These are phyloP conservation scores for Asclepias syriaca DNA, from an alignment of 257 asterid species.

Conservation along the genomic window DNA sequence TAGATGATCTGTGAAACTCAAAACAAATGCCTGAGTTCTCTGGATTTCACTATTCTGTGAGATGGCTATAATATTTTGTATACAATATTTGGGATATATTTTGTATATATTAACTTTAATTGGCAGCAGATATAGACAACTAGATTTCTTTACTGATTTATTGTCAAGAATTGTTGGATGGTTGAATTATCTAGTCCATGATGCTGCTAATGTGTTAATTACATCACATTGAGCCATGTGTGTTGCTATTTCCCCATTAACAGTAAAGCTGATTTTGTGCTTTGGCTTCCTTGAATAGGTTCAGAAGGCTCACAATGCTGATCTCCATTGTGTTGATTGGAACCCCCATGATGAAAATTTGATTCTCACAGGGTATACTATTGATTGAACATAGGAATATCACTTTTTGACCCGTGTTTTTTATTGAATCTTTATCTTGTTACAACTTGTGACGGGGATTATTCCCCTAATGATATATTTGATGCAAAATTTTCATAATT, in stretches of 20 bases:
- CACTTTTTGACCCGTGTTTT: background rate
- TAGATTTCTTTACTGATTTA: background rate
- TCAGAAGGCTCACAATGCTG: constrained; percentile 90
- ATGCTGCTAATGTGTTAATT: background rate
- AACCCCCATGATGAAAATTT: constrained; percentile 80
- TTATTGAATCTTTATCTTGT: background rate
- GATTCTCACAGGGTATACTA: constrained; percentile 78
- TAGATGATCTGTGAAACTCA: constrained; percentile 14
- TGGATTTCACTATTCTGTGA: background rate
- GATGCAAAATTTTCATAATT: background rate
- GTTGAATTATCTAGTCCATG: background rate
- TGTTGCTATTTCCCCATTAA: background rate
- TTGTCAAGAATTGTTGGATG: background rate
- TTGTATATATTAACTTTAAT: background rate
- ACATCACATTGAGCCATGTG: background rate
- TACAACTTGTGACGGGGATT: background rate
- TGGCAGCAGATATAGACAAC: background rate
- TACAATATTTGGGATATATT: background rate
- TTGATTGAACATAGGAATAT: background rate
- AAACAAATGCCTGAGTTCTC: too few relatives aligned
- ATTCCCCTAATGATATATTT: background rate
- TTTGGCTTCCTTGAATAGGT: constrained; percentile 41
- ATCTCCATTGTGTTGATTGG: constrained; percentile 99
- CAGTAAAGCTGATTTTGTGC: background rate
- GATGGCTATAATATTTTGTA: background rate